Evolutionary conservation across 78 protist genomes (phyloP).

Genomic region (slime mould (Dictyostelium discoideum)): DNA sequence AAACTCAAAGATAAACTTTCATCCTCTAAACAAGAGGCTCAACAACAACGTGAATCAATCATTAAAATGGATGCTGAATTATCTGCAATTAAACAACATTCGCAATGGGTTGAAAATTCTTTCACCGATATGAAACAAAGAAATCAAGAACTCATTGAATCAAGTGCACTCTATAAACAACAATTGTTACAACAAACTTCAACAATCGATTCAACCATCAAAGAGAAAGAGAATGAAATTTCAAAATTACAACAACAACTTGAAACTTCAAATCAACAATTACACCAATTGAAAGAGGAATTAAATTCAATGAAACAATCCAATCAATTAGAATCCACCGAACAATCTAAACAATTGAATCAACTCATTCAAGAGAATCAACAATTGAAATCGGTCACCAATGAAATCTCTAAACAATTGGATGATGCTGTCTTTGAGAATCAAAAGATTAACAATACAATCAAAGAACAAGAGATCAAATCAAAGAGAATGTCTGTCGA

Average conservation of each 20-base stretch:
- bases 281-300: not conserved
- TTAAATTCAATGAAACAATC: not conserved
- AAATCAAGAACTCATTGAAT: constrained; percentile 36
- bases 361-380: not conserved
- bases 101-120: constrained; percentile 37
- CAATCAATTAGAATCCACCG: not conserved
- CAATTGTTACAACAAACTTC: not conserved
- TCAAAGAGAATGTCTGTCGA: constrained; percentile 39
- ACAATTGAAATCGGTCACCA: not conserved
- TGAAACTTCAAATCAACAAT: not conserved
- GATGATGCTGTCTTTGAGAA: not conserved
- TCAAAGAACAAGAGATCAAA: constrained; percentile 38
- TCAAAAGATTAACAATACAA: not conserved
- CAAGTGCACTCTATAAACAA: not conserved
- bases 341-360: not conserved
- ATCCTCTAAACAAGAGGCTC: not conserved
- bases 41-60: not conserved
- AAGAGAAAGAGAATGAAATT: not conserved
- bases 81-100: not conserved
- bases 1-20: constrained; percentile 37
- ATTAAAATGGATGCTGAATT: constrained; percentile 59
- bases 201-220: not conserved
- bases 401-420: not conserved
- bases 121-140: constrained; percentile 33
- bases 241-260: not conserved